Conservation (phyloP, 164 flowering plant genomes). For the Stephania cephalantha region DNA sequence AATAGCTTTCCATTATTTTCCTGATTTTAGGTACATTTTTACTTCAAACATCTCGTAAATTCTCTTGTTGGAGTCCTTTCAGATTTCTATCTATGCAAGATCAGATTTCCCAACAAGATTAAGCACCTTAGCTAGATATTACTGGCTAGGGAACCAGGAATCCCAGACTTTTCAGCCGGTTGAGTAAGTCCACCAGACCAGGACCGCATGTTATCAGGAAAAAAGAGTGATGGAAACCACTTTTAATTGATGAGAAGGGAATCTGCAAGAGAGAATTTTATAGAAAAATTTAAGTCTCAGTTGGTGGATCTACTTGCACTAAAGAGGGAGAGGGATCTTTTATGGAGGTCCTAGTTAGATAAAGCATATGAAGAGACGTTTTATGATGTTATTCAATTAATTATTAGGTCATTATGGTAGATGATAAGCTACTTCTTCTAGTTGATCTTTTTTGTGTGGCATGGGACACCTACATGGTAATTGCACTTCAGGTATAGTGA, state of each 20-base stretch:
- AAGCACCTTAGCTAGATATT: background rate
- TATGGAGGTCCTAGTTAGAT: background rate
- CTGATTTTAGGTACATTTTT: too few relatives aligned
- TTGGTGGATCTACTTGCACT: conserved; percentile 1
- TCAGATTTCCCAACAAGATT: conserved; percentile 1
- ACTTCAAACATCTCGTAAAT: background rate
- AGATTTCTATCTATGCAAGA: background rate
- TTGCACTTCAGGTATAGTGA: too few relatives aligned
- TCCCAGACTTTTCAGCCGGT: background rate
- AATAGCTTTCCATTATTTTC: too few relatives aligned
- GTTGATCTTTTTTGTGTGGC: too few relatives aligned
- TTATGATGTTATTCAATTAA: too few relatives aligned
- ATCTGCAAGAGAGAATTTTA: background rate
- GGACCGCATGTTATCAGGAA: conserved; percentile 1
- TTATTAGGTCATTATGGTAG: too few relatives aligned
- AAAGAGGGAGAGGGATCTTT: background rate
- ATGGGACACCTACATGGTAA: too few relatives aligned
- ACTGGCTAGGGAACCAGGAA: conserved; percentile 3
- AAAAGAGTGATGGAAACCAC: background rate
- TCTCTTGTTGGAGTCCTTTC: background rate
- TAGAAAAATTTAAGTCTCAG: background rate
- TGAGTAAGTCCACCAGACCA: background rate
- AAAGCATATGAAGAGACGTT: background rate
- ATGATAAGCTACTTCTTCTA: too few relatives aligned
- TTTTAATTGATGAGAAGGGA: background rate